Conservation (phyloP, 768 basidiomycete species). For the Leccinellum albellum region DNA sequence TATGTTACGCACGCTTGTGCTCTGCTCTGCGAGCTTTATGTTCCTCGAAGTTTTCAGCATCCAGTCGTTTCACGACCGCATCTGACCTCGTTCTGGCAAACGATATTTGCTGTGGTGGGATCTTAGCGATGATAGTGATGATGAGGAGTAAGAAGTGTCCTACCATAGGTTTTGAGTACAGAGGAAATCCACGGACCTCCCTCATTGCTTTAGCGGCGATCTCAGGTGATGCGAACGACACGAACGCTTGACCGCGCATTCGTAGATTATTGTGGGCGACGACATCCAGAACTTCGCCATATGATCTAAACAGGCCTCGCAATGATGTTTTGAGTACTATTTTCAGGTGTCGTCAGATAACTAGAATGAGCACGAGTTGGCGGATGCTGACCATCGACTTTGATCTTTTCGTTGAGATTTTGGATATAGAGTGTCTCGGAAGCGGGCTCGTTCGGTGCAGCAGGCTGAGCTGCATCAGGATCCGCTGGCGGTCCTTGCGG, state of each 20-base stretch:
- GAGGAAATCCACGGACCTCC: constrained; percentile 90
- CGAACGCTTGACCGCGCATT: constrained; percentile 98
- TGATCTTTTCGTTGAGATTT: constrained; percentile 94
- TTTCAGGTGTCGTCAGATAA: constrained; percentile 7
- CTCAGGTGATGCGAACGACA: constrained; percentile 82
- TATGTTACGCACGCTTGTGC: constrained; percentile 69
- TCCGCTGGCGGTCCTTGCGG: constrained; percentile 22
- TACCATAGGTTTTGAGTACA: constrained; percentile 97
- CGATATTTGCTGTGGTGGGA: constrained; percentile 77
- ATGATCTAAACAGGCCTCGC: constrained; percentile 85
- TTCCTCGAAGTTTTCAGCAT: constrained; percentile 61
- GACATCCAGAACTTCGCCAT: constrained; percentile 92
- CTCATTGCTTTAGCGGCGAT: constrained; percentile 83
- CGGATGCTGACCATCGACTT: constrained; percentile 56
- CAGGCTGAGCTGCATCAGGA: constrained; percentile 16
- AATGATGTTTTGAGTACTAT: constrained; percentile 86
- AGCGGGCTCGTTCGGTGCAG: constrained; percentile 41
- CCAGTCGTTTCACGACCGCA: constrained; percentile 76
- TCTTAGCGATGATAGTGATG: neutral
- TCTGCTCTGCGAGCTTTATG: constrained; percentile 74
- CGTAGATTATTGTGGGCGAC: constrained; percentile 91
- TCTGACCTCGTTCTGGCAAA: constrained; percentile 90
- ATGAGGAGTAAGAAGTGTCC: constrained; percentile 13
- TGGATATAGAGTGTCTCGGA: constrained; percentile 94
- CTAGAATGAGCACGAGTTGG: constrained; percentile 1